Evolutionary conservation across 1,284 basidiomycete species (phyloP).

Genomic region (Cryptococcus jaspeensis): DNA sequence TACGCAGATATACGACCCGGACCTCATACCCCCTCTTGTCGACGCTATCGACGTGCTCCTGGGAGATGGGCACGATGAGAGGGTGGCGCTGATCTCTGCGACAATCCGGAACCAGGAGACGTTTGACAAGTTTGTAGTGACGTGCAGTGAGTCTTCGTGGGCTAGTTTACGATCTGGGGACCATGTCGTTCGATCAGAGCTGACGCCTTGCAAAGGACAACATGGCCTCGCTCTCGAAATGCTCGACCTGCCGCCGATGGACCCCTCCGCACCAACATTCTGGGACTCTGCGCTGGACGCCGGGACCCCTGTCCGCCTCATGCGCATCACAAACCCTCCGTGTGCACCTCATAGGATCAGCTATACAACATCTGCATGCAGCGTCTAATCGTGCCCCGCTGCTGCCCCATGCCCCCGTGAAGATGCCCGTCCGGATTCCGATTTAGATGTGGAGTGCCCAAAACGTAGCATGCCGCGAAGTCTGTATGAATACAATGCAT

Average conservation of each 20-base stretch:
- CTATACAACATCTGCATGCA: no score
- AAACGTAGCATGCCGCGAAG: background rate
- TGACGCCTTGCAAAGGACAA: slow-evolving; percentile 3
- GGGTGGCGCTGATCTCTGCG: slow-evolving; percentile 41
- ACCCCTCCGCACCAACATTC: slow-evolving; percentile 30
- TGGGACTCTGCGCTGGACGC: slow-evolving; percentile 46
- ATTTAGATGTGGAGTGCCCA: background rate
- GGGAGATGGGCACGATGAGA: background rate
- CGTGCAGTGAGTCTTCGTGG: slow-evolving; percentile 31
- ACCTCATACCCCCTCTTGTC: slow-evolving; percentile 45
- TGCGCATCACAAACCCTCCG: slow-evolving; percentile 22
- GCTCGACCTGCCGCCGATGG: slow-evolving; percentile 29
- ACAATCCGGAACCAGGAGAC: slow-evolving; percentile 51
- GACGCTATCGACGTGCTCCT: slow-evolving; percentile 37
- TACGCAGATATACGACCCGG: slow-evolving; percentile 50
- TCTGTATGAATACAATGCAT: slow-evolving; percentile 44
- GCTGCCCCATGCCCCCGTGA: background rate
- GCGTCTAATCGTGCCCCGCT: no score
- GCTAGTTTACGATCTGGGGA: background rate
- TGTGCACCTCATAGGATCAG: no score
- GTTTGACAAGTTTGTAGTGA: slow-evolving; percentile 36
- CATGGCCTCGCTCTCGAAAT: slow-evolving; percentile 3
- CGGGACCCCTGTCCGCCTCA: slow-evolving; percentile 34
- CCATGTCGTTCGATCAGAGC: background rate
- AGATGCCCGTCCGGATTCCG: no score